These are phyloP conservation scores for Candida xiaguanensis DNA, from an alignment of 805 yeast genomes.

Conservation along the genomic window DNA sequence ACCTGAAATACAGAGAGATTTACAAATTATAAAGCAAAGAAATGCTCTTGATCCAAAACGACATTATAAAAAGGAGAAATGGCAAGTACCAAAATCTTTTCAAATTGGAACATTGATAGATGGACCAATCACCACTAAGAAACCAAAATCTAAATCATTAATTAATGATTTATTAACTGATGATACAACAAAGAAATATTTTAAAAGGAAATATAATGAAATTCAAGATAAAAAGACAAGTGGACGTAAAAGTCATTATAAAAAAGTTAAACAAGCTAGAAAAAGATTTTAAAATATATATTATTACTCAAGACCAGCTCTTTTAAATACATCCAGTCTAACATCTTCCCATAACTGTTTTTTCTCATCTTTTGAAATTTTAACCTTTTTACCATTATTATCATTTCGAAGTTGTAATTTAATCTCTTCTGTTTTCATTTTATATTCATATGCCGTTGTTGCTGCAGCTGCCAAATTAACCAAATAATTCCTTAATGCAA, in stretches of 20 bases:
- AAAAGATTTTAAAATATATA: slow-evolving; percentile 35
- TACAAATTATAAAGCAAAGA: slow-evolving; percentile 77
- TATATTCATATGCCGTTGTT: slow-evolving; percentile 50
- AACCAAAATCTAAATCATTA: slow-evolving; percentile 71
- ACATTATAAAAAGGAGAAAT: slow-evolving; percentile 84
- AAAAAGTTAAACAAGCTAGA: slow-evolving; percentile 60
- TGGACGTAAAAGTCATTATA: slow-evolving; percentile 68
- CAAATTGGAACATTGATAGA: slow-evolving; percentile 87
- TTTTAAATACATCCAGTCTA: slow-evolving; percentile 47
- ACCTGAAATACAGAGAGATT: slow-evolving; percentile 67
- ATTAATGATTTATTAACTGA: slow-evolving; percentile 82
- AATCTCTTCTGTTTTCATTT: slow-evolving; percentile 32
- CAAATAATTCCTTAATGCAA: slow-evolving; percentile 47
- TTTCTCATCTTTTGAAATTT: slow-evolving; percentile 39
- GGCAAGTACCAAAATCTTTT: slow-evolving; percentile 74
- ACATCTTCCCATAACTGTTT: slow-evolving; percentile 47
- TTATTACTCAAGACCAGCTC: slow-evolving; percentile 35
- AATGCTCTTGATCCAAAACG: slow-evolving; percentile 93
- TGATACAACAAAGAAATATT: slow-evolving; percentile 64
- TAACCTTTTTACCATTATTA: slow-evolving; percentile 23
- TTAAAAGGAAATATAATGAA: slow-evolving; percentile 78
- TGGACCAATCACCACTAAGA: slow-evolving; percentile 57
- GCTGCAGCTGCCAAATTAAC: slow-evolving; percentile 54
- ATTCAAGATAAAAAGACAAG: slow-evolving; percentile 60
- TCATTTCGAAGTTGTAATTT: slow-evolving; percentile 24